Evolutionary conservation across 2,329 filamentous ascomycete species (phyloP), one percentile per base, ranked within the genome.

Genomic region (Fusarium miscanthi): DNA sequence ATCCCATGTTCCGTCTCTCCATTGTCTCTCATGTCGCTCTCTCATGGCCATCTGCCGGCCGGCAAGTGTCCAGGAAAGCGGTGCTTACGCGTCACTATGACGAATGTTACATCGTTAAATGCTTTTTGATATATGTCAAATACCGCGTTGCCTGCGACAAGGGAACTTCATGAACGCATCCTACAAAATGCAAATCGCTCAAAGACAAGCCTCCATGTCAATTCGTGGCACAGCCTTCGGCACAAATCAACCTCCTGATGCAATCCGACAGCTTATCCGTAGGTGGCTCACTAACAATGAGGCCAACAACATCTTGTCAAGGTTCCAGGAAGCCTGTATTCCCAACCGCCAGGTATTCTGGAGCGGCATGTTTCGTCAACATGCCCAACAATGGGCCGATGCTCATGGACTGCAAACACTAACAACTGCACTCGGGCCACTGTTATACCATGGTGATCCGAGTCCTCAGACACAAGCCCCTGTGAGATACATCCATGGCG

Each of bases 361-460:
- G 74, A 77, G 64, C 23, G 74, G 74, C 30, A 74, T 72, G 56
- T 8, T 19, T 2, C 65, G 42, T 19, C 38, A 61, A n/a, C 12
- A 23, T 4, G 72, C 70, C 1, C 61, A 74, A 48, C 27, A 59
- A 42, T 76, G 72, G 73, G 72, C 74, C 0, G 67, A 76, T 59
- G 1, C 35, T 2, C 48, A 73, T 33, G 49, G 5, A 0, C n/a
- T 72, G 8, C 68, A 69, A 19, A 76, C 72, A 19, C 33, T 77
- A 13, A 70, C 62, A 8, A 76, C 60, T 3, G 61, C 70, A 0
- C 69, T 77, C 38, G 74, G 74, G 17, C 67, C 64, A 9, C 45
- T 74, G 9, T 53, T 71, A 7, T 19, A 69, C 25, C 38, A 11
- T 8, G 41, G 52, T n/a, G 42, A 62, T 17, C 41, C 35, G 6